Conservation (phyloP, 169 alveolate species). For the Babesia caballi region DNA sequence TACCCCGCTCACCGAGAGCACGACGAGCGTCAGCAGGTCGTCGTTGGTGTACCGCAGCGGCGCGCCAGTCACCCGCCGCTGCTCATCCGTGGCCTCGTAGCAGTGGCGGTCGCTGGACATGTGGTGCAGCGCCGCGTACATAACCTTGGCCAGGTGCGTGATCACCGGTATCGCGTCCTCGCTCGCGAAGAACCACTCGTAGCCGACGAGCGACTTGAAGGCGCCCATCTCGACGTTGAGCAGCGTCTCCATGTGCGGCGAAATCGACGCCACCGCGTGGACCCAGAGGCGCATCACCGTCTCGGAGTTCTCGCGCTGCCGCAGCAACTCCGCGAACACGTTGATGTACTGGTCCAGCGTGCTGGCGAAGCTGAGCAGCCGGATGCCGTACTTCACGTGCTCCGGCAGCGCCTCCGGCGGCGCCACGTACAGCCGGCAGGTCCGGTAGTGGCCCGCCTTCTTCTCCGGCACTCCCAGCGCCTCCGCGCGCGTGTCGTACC, state of each 20-base stretch:
- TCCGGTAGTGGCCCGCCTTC: constrained; percentile 1
- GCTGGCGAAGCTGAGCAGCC: constrained; percentile 9
- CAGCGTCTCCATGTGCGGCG: constrained; percentile 34
- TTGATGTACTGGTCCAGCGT: background rate
- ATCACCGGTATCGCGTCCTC: constrained; percentile 9
- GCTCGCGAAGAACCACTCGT: constrained; percentile 36
- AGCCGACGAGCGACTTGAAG: constrained; percentile 43
- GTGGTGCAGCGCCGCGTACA: constrained; percentile 9
- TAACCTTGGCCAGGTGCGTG: background rate
- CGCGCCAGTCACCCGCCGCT: background rate
- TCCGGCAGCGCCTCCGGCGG: constrained; percentile 54
- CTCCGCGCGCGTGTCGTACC: background rate
- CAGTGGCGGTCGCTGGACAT: constrained; percentile 7
- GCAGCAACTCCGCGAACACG: constrained; percentile 9
- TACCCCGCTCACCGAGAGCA: constrained; percentile 19
- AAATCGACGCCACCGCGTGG: constrained; percentile 22
- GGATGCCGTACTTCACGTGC: constrained; percentile 21
- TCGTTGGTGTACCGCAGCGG: constrained; percentile 37
- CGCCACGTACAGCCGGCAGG: constrained; percentile 16
- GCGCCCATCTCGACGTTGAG: constrained; percentile 40
- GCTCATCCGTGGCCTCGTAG: constrained; percentile 25
- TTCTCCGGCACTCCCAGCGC: constrained; percentile 38
- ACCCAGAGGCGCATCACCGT: constrained; percentile 38
- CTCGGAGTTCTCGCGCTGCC: background rate
- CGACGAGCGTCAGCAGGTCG: constrained; percentile 15